A percentile compares a stretch with the other conserved stretches of the same genome.
Conservation (phyloP, 371 early-diverging fungal genomes). For the Entomophthora muscae region DNA sequence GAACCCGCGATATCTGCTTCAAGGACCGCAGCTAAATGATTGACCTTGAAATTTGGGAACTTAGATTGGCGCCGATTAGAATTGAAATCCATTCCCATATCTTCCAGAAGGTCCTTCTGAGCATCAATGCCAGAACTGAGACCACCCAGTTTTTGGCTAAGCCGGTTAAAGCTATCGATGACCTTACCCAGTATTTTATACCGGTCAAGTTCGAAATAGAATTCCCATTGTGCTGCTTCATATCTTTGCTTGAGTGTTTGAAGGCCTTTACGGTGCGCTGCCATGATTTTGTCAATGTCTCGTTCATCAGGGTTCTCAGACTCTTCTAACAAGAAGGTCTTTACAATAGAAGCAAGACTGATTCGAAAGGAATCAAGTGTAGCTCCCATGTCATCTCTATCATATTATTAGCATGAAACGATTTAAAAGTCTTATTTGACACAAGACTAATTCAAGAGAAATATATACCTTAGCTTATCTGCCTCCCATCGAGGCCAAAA, state of each 20-base stretch:
- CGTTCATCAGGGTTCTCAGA: slow-evolving; percentile 28
- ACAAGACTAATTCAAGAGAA: too few relatives aligned
- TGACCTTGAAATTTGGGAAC: background rate
- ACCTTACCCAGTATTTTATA: slow-evolving; percentile 17
- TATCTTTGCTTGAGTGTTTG: slow-evolving; percentile 37
- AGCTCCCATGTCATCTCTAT: slow-evolving; percentile 30
- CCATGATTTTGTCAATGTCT: slow-evolving; percentile 25
- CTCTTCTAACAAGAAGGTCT: slow-evolving; percentile 44
- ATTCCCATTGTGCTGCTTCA: slow-evolving; percentile 41
- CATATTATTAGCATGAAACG: too few relatives aligned
- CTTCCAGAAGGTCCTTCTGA: slow-evolving; percentile 37
- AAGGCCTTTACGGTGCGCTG: slow-evolving; percentile 41
- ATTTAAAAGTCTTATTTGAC: too few relatives aligned
- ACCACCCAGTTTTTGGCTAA: slow-evolving; percentile 41
- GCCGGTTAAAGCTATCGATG: slow-evolving; percentile 28
- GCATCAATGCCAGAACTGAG: slow-evolving; percentile 18
- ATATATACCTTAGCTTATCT: slow-evolving; percentile 9
- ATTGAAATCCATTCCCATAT: slow-evolving; percentile 24
- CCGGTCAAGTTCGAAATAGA: slow-evolving; percentile 27
- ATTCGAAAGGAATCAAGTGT: slow-evolving; percentile 33
- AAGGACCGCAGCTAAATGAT: background rate
- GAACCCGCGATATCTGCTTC: background rate
- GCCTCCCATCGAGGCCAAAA: slow-evolving; percentile 4
- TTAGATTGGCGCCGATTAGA: background rate
- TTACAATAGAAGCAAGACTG: slow-evolving; percentile 33